Percentiles rank a stretch among this genome's conserved stretches.
Conservation (phyloP, 352 stramenopile species). For the Globisporangium polare region DNA sequence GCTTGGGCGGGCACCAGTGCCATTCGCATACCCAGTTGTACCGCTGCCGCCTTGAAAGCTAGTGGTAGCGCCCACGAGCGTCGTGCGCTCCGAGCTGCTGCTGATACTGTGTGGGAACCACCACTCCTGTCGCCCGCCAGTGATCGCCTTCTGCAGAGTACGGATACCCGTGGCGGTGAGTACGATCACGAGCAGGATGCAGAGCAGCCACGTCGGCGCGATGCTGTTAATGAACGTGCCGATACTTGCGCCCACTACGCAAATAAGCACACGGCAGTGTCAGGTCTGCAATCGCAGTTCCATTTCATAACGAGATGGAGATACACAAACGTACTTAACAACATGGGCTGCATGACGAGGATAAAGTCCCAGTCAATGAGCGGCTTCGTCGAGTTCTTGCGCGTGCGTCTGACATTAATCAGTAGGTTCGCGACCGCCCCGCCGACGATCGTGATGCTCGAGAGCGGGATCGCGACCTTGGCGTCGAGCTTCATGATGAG, state of each 20-base stretch:
- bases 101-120: constrained; percentile 26
- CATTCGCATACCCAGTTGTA: not conserved
- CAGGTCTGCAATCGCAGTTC: too few species aligned
- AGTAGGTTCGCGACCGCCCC: constrained; percentile 92
- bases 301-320: not conserved
- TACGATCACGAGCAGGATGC: constrained; percentile 87
- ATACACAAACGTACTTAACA: constrained; percentile 40
- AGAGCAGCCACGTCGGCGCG: constrained; percentile 86
- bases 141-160: constrained; percentile 88
- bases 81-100: constrained; percentile 11
- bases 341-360: constrained; percentile 94
- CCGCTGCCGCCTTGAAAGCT: not conserved
- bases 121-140: constrained; percentile 84
- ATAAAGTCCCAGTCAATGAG: constrained; percentile 98
- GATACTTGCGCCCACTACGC: constrained; percentile 53
- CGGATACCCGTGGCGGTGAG: constrained; percentile 84
- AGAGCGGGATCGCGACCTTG: constrained; percentile 92
- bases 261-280: constrained; percentile 14
- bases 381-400: constrained; percentile 83
- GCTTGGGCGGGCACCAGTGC: not conserved
- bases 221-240: constrained; percentile 92
- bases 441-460: constrained; percentile 95
- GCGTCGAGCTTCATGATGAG: constrained; percentile 91
- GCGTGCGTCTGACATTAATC: constrained; percentile 88
- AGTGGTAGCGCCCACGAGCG: constrained; percentile 26